phyloP scores from a whole-genome alignment of 345 rosid genomes.

The Linum trigynum region DNA sequence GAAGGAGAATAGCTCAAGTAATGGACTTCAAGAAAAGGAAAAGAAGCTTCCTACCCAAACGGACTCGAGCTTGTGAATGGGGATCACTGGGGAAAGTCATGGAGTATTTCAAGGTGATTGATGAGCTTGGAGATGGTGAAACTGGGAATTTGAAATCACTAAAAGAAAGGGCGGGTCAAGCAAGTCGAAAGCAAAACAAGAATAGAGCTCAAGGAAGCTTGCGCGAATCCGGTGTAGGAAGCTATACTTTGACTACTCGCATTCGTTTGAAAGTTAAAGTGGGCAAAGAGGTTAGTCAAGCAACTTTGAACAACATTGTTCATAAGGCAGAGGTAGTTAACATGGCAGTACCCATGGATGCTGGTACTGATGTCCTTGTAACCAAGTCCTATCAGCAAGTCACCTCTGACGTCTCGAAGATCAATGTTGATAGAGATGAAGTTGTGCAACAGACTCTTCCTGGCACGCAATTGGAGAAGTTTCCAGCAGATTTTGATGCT shows the following conservation, averaged over 20 bases:
- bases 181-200: constrained; percentile 28
- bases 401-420: constrained; percentile 24
- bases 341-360: constrained; percentile 25
- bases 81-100: constrained; percentile 45
- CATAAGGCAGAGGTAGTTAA: constrained; percentile 26
- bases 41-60: constrained; percentile 61
- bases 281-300: constrained; percentile 47
- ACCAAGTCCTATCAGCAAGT: constrained; percentile 17
- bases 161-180: constrained; percentile 29
- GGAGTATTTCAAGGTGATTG: constrained; percentile 30
- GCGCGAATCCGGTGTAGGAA: constrained; percentile 28
- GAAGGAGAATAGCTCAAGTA: neutral
- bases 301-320: constrained; percentile 26
- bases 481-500: constrained; percentile 20
- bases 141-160: constrained; percentile 24
- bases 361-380: constrained; percentile 14
- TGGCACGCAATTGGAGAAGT: constrained; percentile 20
- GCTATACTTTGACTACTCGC: constrained; percentile 32
- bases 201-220: constrained; percentile 21
- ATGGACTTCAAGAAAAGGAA: constrained; percentile 29
- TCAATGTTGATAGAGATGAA: constrained; percentile 21
- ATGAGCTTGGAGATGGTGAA: constrained; percentile 31
- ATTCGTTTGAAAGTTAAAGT: constrained; percentile 75
- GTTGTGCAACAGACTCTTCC: constrained; percentile 25
- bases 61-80: constrained; percentile 65